Evolutionary conservation across 176 grass and related monocot genomes (phyloP).

Genomic region (Aechmea fasciata): DNA sequence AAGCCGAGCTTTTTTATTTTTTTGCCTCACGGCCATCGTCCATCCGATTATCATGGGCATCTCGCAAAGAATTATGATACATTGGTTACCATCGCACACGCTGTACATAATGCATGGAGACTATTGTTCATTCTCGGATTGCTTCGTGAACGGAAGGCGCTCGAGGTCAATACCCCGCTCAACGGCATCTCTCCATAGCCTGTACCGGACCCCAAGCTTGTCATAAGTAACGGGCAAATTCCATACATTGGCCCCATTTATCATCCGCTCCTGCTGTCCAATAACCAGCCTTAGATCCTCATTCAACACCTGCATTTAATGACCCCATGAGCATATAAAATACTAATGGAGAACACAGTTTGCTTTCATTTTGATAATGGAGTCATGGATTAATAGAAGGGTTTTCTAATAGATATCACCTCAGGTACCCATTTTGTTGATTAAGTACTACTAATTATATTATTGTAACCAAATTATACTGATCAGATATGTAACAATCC

Average conservation of each 20-base stretch:
- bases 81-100: conserved; percentile 20
- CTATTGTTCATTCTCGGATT: conserved; percentile 39
- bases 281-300: conserved; percentile 86
- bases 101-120: conserved; percentile 1
- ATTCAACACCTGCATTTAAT: conserved; percentile 67
- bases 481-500: neutral
- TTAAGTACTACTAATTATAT: no score
- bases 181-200: conserved; percentile 66
- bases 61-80: conserved; percentile 25
- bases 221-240: conserved; percentile 83
- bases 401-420: no score
- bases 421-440: no score
- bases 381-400: neutral
- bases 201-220: conserved; percentile 83
- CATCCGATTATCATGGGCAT: conserved; percentile 4
- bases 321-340: conserved; percentile 3
- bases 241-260: conserved; percentile 78
- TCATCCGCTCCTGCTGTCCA: conserved; percentile 95
- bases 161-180: conserved; percentile 40
- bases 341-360: neutral
- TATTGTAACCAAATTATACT: neutral
- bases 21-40: neutral
- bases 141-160: conserved; percentile 51
- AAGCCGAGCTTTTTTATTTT: conserved; percentile 3
- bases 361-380: neutral